Base-by-base conservation (phyloP, 2,329 filamentous ascomycete species). In the Penicillium hordei region DNA sequence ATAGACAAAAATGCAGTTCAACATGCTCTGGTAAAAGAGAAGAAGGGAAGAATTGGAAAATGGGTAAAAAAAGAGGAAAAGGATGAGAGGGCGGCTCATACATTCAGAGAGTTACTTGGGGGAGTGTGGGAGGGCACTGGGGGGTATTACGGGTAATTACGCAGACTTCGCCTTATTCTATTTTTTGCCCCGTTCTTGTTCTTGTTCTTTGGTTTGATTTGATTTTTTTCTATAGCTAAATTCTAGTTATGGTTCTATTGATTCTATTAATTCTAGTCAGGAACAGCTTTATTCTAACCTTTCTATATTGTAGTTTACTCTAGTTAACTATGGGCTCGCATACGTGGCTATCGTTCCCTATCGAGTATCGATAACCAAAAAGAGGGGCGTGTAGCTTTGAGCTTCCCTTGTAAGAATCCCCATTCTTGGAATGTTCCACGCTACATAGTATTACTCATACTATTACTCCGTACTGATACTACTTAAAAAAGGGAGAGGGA, bases 21-120 rank as follows among this genome's bases (percentile, higher is more conserved):
- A 55, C 57, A 59, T 55, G 57, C 50, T 57, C 49, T 52, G 36
- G 52, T 45, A 44, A 44, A 42, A 46, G 25, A 48, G 46, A 55
- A 42, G 55, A 34, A 48, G 27, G 48, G 60, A 58, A 21, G 45
- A 44, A 52, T 52, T 31, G 38, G 21, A 8, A 43, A 52, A 44
- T 8, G 34, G 45, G 15, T 52, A 48, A 52, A 62, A 62, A 56
- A 55, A 51, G 54, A 52, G 48, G 58, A 52, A 33, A 33, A 48
- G 50, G 52, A 48, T 19, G 45, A 48, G 42, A 49, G 39, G 38
- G 48, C 48, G 57, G 61, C 57, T 61, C 58, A 62, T 62, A 55
- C 58, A 46, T 52, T 52, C 50, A 52, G 39, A 45, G 39, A 52
- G 50, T 48, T 48, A 48, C 51, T 48, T 53, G 31, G 50, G 40